Percentiles rank a stretch among this genome's conserved stretches.
These are phyloP conservation scores for Adiantum capillusveneris DNA, from an alignment of 75 land plant genomes.

Conservation along the genomic window DNA sequence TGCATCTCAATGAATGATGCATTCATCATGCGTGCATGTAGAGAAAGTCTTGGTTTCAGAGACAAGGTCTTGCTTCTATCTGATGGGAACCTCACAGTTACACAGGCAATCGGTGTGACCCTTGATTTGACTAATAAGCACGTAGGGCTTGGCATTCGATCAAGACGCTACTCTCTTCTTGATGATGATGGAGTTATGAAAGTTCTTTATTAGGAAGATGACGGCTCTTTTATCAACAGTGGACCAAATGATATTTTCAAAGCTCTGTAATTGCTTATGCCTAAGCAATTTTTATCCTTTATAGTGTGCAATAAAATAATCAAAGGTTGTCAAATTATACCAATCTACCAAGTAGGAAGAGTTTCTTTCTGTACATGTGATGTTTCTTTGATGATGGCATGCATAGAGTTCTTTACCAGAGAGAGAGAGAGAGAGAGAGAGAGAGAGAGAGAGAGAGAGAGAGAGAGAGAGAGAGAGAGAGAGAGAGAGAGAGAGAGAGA, in stretches of 20 bases:
- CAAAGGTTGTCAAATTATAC: too few relatives aligned
- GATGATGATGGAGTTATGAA: slow-evolving; percentile 81
- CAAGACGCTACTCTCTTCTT: slow-evolving; percentile 59
- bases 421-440: too few relatives aligned
- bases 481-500: too few relatives aligned
- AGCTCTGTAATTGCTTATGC: slow-evolving; percentile 43
- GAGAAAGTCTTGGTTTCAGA: slow-evolving; percentile 43
- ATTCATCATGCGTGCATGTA: slow-evolving; percentile 87
- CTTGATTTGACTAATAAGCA: slow-evolving; percentile 69
- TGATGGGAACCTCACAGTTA: slow-evolving; percentile 69
- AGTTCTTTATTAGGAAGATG: slow-evolving; percentile 75
- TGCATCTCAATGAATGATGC: slow-evolving; percentile 89
- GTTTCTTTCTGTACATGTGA: too few relatives aligned
- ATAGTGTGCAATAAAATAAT: too few relatives aligned
- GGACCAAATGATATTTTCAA: slow-evolving; percentile 77
- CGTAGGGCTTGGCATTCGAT: slow-evolving; percentile 62
- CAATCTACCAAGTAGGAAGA: too few relatives aligned
- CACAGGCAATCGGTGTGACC: slow-evolving; percentile 59
- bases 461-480: too few relatives aligned
- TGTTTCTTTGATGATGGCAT: too few relatives aligned
- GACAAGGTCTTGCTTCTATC: slow-evolving; percentile 69
- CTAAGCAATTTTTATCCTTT: too few relatives aligned
- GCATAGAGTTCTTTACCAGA: too few relatives aligned
- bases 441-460: too few relatives aligned
- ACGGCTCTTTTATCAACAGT: slow-evolving; percentile 62